phyloP scores from a whole-genome alignment of 2,329 filamentous ascomycete species.

The Sarocladium strictum region DNA sequence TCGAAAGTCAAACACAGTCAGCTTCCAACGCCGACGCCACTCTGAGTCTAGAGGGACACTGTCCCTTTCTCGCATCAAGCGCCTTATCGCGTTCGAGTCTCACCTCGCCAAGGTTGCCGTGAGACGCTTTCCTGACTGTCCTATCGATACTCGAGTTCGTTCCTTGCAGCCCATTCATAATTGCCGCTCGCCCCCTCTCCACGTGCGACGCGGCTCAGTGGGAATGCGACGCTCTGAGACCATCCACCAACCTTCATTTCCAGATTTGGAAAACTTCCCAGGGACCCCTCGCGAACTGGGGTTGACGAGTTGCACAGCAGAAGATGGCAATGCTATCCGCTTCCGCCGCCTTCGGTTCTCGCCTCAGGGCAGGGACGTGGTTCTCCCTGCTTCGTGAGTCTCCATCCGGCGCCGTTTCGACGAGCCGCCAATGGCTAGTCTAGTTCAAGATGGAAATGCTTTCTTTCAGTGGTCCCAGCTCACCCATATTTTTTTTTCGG shows the following conservation, averaged over 20 bases:
- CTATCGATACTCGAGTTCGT: neutral
- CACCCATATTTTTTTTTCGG: neutral
- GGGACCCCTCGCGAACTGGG: neutral
- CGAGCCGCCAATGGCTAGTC: neutral
- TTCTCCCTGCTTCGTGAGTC: neutral
- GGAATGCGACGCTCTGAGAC: constrained; percentile 7
- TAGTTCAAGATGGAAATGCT: neutral
- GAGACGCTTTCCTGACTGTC: neutral
- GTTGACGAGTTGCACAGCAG: neutral
- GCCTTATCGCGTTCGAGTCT: neutral
- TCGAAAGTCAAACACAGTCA: neutral
- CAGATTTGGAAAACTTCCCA: neutral
- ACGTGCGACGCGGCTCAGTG: constrained; percentile 7
- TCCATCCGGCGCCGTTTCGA: neutral
- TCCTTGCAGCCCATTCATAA: neutral
- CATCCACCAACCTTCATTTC: constrained; percentile 7
- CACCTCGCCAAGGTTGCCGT: neutral
- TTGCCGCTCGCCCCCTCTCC: neutral
- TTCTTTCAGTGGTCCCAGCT: neutral
- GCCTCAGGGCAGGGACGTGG: no score
- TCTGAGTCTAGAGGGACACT: neutral
- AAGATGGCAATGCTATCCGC: neutral
- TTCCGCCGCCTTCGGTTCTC: neutral
- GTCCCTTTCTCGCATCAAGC: neutral
- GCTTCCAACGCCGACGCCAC: neutral